Evolutionary conservation across 2,329 filamentous ascomycete species (phyloP).

Genomic region (Talaromyces sp.): DNA sequence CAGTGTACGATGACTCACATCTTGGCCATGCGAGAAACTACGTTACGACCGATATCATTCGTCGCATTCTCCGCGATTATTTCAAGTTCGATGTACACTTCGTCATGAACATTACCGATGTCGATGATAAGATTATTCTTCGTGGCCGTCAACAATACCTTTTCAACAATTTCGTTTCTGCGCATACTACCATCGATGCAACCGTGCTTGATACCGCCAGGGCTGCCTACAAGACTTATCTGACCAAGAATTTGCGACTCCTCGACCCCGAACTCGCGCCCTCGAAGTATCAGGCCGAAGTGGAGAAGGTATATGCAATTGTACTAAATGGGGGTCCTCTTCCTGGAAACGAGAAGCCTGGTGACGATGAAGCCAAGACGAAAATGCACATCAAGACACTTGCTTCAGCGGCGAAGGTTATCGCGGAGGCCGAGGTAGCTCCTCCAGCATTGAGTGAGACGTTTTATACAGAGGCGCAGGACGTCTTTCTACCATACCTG

Average conservation of each 20-base stretch:
- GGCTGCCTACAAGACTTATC: conserved; percentile 53
- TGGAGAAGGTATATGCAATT: conserved; percentile 51
- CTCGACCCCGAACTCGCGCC: conserved; percentile 45
- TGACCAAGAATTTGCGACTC: conserved; percentile 64
- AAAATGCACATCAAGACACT: conserved; percentile 80
- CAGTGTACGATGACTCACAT: conserved; percentile 71
- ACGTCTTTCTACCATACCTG: conserved; percentile 76
- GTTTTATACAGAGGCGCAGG: conserved; percentile 59
- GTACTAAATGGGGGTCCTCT: conserved; percentile 55
- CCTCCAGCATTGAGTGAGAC: conserved; percentile 33
- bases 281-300: conserved; percentile 46
- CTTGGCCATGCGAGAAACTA: conserved; percentile 84
- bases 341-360: conserved; percentile 53
- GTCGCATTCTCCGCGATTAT: conserved; percentile 76
- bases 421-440: conserved; percentile 35
- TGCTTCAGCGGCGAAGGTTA: conserved; percentile 51
- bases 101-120: conserved; percentile 90
- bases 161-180: conserved; percentile 62
- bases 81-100: conserved; percentile 80
- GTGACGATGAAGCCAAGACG: conserved; percentile 78
- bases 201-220: conserved; percentile 49
- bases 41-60: conserved; percentile 83
- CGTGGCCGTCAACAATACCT: conserved; percentile 73
- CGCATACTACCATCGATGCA: conserved; percentile 43
- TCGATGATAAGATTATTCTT: conserved; percentile 71